Evolutionary conservation across 2,329 filamentous ascomycete species (phyloP), one percentile per base, ranked within the genome.

Genomic region (Mycosphaerella arachidis): DNA sequence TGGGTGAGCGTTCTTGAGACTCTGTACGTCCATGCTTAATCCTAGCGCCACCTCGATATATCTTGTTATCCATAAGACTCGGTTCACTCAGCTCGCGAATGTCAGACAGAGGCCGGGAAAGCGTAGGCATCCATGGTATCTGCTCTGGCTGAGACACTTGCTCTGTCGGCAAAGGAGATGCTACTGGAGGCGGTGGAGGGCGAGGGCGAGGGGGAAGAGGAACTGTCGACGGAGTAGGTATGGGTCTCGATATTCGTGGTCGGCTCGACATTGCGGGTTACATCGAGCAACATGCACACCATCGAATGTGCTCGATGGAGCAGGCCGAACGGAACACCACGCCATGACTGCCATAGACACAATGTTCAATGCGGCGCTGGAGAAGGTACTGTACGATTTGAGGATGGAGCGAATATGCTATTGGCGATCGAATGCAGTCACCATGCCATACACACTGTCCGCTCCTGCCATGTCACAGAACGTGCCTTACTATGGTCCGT

Each of bases 31-130:
- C 59, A 43, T 60, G 64, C n/a, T 52, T 56, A 29, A 33, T 55
- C 24, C 48, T 45, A 10, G 29, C 52, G 37, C 53, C 58, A 16
- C 57, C 52, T 18, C 59, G 45, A 13, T 55, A 61, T 8, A 61
- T 55, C 24, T 53, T 37, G 53, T 67, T 58, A 48, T 67, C 65
- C 60, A 73, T 73, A 24, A 81, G 66, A 62, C 77, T 80, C 30
- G 79, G 78, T 66, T 81, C 79, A 10, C 78, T 81, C 63, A 79
- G 70, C 64, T 81, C 79, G 61, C 78, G 76, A 58, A 81, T 81
- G 63, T 81, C 79, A 48, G 79, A 81, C 30, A 81, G 67, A 48
- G 78, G 77, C 50, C 79, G 75, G 46, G 73, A 66, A 53, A 73
- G 71, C 8, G 73, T 71, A 9, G 71, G 68, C 12, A 64, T 60